Conservation (phyloP, 2,329 filamentous ascomycete species). For the Taxawa tesnikishii region DNA sequence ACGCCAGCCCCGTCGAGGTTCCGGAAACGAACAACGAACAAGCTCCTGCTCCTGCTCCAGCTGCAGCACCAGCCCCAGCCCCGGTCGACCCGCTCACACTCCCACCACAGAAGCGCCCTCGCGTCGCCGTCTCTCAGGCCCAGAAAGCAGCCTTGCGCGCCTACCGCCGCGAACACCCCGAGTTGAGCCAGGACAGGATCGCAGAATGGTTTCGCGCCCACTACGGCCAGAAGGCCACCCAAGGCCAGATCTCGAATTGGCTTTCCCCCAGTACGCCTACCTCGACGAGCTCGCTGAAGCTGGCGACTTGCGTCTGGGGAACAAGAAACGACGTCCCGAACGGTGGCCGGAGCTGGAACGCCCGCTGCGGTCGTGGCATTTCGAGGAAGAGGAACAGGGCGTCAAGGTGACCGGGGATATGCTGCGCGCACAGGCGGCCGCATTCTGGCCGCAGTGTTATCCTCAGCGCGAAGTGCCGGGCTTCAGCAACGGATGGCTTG, state of each 20-base stretch:
- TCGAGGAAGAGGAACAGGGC: background rate
- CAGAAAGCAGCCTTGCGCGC: background rate
- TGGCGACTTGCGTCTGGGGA: background rate
- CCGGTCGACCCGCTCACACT: background rate
- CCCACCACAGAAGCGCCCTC: background rate
- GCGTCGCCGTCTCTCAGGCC: background rate
- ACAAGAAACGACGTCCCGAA: background rate
- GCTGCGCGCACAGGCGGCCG: background rate
- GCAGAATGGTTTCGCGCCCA: background rate
- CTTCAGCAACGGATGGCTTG: background rate
- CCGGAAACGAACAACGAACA: background rate
- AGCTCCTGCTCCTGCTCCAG: too few species aligned
- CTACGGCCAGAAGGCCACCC: background rate
- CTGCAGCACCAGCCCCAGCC: too few species aligned
- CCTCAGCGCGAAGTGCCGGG: background rate
- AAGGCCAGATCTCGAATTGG: background rate
- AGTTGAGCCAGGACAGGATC: background rate
- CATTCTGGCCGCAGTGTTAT: background rate
- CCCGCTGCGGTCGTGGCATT: background rate
- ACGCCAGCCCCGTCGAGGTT: background rate
- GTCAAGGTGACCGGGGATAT: background rate
- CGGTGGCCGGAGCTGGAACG: background rate
- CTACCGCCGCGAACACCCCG: background rate
- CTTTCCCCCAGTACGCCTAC: background rate
- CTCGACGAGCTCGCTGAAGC: background rate